Conservation (phyloP, 345 rosid species). For the Sonneratia caseolaris region DNA sequence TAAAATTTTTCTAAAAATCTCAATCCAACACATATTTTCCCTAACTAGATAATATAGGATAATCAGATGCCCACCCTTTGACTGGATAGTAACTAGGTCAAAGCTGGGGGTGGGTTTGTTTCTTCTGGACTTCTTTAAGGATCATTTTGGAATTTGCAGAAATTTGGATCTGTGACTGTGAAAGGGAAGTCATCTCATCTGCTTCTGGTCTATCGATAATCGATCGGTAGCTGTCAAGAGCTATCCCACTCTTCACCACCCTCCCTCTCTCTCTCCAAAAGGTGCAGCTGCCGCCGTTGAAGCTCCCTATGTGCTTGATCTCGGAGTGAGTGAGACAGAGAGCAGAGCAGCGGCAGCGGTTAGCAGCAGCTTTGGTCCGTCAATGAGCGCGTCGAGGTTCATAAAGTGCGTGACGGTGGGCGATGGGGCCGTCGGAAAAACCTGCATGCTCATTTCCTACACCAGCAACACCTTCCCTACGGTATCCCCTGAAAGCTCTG, state of each 20-base stretch:
- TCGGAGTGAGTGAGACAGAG: conserved; percentile 17
- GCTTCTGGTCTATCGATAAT: too few species aligned
- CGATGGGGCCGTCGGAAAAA: conserved; percentile 75
- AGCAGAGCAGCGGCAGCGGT: background rate
- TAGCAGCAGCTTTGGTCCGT: background rate
- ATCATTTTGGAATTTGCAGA: background rate
- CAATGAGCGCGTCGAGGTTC: conserved; percentile 65
- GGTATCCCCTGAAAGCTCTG: conserved; percentile 17
- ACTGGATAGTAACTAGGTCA: background rate
- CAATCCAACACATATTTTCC: too few species aligned
- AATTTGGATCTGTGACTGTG: background rate
- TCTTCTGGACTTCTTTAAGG: background rate
- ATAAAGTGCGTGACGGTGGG: conserved; percentile 76
- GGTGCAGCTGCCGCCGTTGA: too few species aligned
- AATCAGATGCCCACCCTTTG: too few species aligned
- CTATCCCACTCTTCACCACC: too few species aligned
- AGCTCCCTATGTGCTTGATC: conserved; percentile 9
- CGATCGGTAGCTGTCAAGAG: too few species aligned
- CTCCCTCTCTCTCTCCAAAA: too few species aligned
- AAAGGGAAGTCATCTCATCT: too few species aligned
- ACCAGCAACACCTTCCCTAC: conserved; percentile 73
- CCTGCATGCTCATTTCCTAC: conserved; percentile 72
- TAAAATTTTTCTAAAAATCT: too few species aligned
- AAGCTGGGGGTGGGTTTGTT: background rate
- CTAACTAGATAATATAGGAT: too few species aligned